A percentile compares a stretch with the other conserved stretches of the same genome.
Conservation (phyloP, 2,329 filamentous ascomycete genomes). For the Botryotinia globosa region DNA sequence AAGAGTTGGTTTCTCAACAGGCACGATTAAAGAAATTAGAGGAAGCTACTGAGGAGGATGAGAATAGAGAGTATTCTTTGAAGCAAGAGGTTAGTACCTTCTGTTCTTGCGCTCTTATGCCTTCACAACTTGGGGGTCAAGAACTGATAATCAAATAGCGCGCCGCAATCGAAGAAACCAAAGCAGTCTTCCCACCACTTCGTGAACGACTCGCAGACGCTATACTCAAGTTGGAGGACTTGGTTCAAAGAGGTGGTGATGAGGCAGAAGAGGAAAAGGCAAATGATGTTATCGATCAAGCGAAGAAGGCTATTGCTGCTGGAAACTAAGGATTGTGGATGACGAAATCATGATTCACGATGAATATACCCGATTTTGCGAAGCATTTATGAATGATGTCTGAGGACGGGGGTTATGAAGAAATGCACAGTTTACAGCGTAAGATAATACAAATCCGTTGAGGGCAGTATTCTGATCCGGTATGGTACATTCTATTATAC, state of each 20-base stretch:
- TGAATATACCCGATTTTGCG: conserved; percentile 6
- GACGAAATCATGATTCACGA: conserved; percentile 17
- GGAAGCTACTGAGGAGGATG: conserved; percentile 54
- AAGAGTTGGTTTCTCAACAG: conserved; percentile 75
- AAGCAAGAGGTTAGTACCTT: conserved; percentile 73
- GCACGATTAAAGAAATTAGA: conserved; percentile 61
- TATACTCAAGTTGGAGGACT: conserved; percentile 68
- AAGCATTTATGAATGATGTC: conserved; percentile 4
- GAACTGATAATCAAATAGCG: conserved; percentile 29
- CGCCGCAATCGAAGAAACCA: conserved; percentile 77
- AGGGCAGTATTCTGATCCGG: conserved; percentile 32
- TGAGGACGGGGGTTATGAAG: not conserved
- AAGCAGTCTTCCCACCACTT: conserved; percentile 73
- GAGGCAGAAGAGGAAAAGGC: conserved; percentile 53
- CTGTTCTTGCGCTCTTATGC: not conserved
- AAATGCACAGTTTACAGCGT: not conserved
- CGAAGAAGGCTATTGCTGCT: conserved; percentile 52
- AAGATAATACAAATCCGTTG: not conserved
- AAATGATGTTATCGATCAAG: conserved; percentile 45
- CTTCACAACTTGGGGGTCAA: not conserved
- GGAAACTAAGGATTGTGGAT: conserved; percentile 41
- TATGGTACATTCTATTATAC: conserved; percentile 35
- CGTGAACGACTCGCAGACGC: conserved; percentile 69
- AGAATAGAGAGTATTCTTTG: conserved; percentile 74
- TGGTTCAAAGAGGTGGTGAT: conserved; percentile 58